Evolutionary conservation across 441 rosid genomes (phyloP).

Genomic region (Erysimum pusillum): DNA sequence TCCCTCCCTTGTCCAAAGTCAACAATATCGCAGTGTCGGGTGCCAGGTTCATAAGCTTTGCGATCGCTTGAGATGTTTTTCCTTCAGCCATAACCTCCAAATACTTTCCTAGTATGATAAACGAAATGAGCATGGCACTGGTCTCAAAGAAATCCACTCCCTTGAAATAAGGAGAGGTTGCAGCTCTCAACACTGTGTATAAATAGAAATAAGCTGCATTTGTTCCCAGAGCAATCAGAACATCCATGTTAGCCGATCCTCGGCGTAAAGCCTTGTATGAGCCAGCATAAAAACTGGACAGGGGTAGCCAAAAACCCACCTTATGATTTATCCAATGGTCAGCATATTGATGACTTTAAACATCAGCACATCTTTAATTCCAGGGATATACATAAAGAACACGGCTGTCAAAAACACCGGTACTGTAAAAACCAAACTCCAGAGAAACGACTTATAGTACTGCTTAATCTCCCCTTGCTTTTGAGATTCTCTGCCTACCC

Average conservation of each 20-base stretch:
- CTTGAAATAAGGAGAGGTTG: constrained; percentile 64
- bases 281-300: constrained; percentile 88
- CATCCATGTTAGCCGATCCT: constrained; percentile 96
- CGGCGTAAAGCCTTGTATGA: constrained; percentile 78
- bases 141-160: constrained; percentile 94
- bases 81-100: constrained; percentile 90
- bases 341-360: constrained; percentile 80
- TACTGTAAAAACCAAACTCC: constrained; percentile 88
- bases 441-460: constrained; percentile 64
- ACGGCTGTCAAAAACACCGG: constrained; percentile 86
- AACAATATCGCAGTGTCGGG: constrained; percentile 82
- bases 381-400: constrained; percentile 87
- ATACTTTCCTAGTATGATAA: constrained; percentile 91
- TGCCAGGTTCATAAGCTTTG: constrained; percentile 88
- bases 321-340: constrained; percentile 67
- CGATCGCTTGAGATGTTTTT: constrained; percentile 92
- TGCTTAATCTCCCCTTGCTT: constrained; percentile 71
- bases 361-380: constrained; percentile 63
- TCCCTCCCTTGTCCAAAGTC: constrained; percentile 68
- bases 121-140: constrained; percentile 93
- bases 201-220: constrained; percentile 96
- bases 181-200: constrained; percentile 80
- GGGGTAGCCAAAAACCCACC: constrained; percentile 84
- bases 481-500: constrained; percentile 60
- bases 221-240: constrained; percentile 86